Percentiles rank a stretch among this genome's conserved stretches.
Conservation (phyloP, 2,329 filamentous ascomycete species). For the Decorospora gaudefroyi region DNA sequence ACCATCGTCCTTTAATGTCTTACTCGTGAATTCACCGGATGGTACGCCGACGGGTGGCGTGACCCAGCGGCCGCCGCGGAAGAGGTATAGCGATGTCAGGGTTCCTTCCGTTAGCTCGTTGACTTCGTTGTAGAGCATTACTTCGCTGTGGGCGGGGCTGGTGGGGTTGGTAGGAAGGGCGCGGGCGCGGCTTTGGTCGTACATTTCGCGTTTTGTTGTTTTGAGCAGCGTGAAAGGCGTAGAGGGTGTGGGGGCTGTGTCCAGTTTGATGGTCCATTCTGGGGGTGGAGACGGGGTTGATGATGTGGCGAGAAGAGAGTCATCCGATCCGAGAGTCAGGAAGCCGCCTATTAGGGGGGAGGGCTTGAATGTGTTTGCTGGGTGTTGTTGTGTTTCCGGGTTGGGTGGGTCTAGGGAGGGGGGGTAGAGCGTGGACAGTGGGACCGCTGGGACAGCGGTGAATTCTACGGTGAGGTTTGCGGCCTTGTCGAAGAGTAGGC, state of each 20-base stretch:
- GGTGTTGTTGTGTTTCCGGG: conserved; percentile 23
- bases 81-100: conserved; percentile 81
- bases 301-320: conserved; percentile 33
- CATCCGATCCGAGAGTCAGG: conserved; percentile 37
- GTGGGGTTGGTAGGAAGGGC: conserved; percentile 55
- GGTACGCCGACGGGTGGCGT: conserved; percentile 65
- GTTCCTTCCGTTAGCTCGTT: conserved; percentile 82
- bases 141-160: conserved; percentile 60
- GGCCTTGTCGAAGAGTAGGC: conserved; percentile 56
- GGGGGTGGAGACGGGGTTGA: conserved; percentile 23
- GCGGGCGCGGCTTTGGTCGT: conserved; percentile 69
- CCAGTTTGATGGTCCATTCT: conserved; percentile 58
- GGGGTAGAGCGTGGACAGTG: conserved; percentile 63
- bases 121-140: conserved; percentile 70
- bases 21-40: conserved; percentile 27
- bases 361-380: conserved; percentile 34
- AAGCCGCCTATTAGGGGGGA: conserved; percentile 46
- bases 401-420: conserved; percentile 56
- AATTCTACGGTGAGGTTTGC: conserved; percentile 48
- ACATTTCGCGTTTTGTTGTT: conserved; percentile 74
- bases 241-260: conserved; percentile 56
- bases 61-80: conserved; percentile 72
- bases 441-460: conserved; percentile 47
- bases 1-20: conserved; percentile 22
- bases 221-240: conserved; percentile 81